Evolutionary conservation across 192 early-diverging fungal species (phyloP), one percentile per base, ranked within the genome.

Genomic region (Fimicolochytrium jonesii): DNA sequence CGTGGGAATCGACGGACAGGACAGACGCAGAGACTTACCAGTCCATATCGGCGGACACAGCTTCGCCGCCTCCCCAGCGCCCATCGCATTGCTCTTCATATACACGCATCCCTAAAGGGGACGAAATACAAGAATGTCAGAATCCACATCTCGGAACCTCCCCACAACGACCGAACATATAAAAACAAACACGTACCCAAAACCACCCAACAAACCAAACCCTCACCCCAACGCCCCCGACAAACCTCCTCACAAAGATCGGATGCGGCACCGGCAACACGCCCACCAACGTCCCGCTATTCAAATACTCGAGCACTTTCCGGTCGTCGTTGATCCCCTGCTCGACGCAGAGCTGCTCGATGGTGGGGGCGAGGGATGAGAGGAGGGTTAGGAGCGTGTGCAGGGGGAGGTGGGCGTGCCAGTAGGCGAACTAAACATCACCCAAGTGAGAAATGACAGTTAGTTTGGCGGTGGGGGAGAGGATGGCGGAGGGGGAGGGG

Each of bases 371-470:
- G 0, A 92, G 75, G 6, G 83, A 63, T 18, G 86, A 77, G 5
- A 89, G 67, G 7, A 92, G 74, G 3, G 73, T 69, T 17, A 90
- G 69, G 11, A 93, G 68, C 17, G 86, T 80, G 26, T 77, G 75
- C 4, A 96, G 72, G 17, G 90, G 88, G 17, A 96, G 67, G 42
- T 86, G 80, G 0, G 75, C 68, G 29, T 82, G 75, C 89, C 87
- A 93, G 18, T 77, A 83, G 31, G 56, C 31, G 60, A 84, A 75
- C 80, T 84, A 44, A n/a, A n/a, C n/a, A n/a, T n/a, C n/a, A n/a
- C n/a, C n/a, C n/a, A n/a, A n/a, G 39, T n/a, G n/a, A n/a, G n/a
- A n/a, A n/a, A n/a, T n/a, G n/a, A n/a, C n/a, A n/a, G n/a, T n/a
- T n/a, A n/a, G n/a, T n/a, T n/a, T n/a, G n/a, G n/a, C n/a, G n/a